A percentile compares a stretch with the other conserved stretches of the same genome.
Evolutionary conservation across 148 eudicot species (phyloP).

Genomic region (Chenopodium album): DNA sequence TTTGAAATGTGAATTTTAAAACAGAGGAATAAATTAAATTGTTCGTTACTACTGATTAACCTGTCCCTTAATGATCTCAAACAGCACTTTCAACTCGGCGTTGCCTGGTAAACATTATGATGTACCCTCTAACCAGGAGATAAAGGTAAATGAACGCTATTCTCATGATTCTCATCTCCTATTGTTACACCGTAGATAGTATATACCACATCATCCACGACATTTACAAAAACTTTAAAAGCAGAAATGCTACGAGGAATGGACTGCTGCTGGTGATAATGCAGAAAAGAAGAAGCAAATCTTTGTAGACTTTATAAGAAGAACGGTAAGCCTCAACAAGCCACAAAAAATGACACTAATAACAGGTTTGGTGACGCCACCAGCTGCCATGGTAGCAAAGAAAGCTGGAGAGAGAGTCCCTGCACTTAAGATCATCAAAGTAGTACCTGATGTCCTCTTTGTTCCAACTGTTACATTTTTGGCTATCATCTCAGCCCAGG

Average conservation of each 20-base stretch:
- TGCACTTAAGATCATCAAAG: conserved; percentile 62
- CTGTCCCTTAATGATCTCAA: background rate
- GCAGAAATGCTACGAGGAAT: conserved; percentile 43
- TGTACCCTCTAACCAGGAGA: conserved; percentile 48
- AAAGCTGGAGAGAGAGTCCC: conserved; percentile 78
- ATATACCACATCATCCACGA: background rate
- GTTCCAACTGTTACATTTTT: conserved; percentile 77
- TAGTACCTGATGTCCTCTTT: conserved; percentile 77
- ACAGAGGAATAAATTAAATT: background rate
- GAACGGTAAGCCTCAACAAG: conserved; percentile 45
- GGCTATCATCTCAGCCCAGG: conserved; percentile 72
- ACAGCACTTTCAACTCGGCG: conserved; percentile 78
- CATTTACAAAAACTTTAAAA: background rate
- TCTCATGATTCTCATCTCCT: no score
- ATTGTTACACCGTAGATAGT: no score
- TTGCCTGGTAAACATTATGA: conserved; percentile 93
- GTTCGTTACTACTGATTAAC: background rate
- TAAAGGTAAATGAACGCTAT: conserved; percentile 42
- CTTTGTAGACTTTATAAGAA: conserved; percentile 58
- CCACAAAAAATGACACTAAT: conserved; percentile 59
- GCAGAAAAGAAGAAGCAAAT: conserved; percentile 40
- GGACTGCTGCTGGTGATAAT: conserved; percentile 40
- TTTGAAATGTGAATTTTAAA: background rate
- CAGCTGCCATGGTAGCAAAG: conserved; percentile 93
- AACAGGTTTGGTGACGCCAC: conserved; percentile 81